These are phyloP conservation scores for Pseudonectria foliicola DNA, from an alignment of 2,329 filamentous ascomycete species.

Conservation along the genomic window DNA sequence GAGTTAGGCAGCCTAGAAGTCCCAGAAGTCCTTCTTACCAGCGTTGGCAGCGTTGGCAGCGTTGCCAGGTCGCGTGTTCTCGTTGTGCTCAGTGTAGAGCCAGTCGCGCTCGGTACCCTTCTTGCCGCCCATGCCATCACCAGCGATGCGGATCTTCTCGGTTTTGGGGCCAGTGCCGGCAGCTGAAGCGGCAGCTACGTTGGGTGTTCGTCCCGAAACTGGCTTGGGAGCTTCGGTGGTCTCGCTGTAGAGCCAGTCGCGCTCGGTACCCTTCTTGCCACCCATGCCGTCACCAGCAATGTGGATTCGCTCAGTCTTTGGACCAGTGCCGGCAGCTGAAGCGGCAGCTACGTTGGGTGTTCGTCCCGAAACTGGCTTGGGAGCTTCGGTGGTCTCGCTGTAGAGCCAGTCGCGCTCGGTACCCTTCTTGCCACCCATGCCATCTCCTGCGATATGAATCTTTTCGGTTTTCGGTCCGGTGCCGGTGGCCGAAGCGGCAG, in stretches of 20 bases:
- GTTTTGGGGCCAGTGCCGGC: too few species aligned
- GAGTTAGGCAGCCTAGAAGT: conserved; percentile 30
- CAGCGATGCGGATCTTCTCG: conserved; percentile 34
- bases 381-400: too few species aligned
- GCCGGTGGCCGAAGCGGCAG: conserved; percentile 1
- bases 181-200: too few species aligned
- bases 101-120: conserved; percentile 45
- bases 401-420: conserved; percentile 51
- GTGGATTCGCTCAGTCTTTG: conserved; percentile 20
- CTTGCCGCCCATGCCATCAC: conserved; percentile 56
- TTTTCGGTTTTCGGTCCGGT: too few species aligned
- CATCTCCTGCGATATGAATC: conserved; percentile 49
- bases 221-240: too few species aligned
- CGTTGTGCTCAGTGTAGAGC: conserved; percentile 45
- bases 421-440: conserved; percentile 56
- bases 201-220: too few species aligned
- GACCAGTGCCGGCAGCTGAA: too few species aligned
- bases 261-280: conserved; percentile 43
- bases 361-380: too few species aligned
- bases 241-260: conserved; percentile 51
- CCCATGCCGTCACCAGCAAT: conserved; percentile 57
- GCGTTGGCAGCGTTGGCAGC: conserved; percentile 24
- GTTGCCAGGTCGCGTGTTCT: conserved; percentile 22
- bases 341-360: too few species aligned
- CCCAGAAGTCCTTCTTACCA: conserved; percentile 39